Evolutionary conservation across 495 filamentous ascomycete species (phyloP), one percentile per base, ranked within the genome.

Genomic region (Terfezia claveryi): DNA sequence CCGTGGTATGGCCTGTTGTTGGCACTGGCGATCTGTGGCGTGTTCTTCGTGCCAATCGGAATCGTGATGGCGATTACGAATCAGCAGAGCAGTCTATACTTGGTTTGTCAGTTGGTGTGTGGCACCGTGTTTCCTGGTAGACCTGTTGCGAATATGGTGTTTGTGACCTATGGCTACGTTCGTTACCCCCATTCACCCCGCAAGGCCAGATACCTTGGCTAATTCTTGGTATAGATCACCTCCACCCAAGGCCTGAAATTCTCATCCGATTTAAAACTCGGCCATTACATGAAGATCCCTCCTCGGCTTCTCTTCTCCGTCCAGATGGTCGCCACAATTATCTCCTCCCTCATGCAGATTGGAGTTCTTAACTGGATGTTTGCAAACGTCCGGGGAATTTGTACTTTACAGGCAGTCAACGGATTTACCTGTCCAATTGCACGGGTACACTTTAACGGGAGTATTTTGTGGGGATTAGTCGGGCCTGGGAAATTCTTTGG

Each of bases 261-360:
- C 67, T 79, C 85, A 4, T 77, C 83, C 17, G 86, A 93, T 64
- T 73, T 91, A 54, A 93, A 93, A 64, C 76, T 92, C 0, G 87
- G 87, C 36, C 82, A 89, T 63, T 92, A 93, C 66, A 89, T 92
- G 84, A 92, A 93, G 67, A 87, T 93, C 53, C 86, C 87, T 16
- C 85, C 86, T 0, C 78, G 82, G 11, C 75, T 81, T 54, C 71
- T 93, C 9, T 93, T 92, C 68, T 68, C 70, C 7, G 82, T 88
- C 4, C 87, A 93, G 59, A 80, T 91, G 72, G 72, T 80, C 37
- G 85, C 86, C 27, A 89, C 85, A 0, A 69, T 86, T 55, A 71
- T 92, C 16, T 83, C 81, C 1, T 83, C 81, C 17, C 52, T 91
- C 52, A 88, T 82, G 1, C 86, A 93, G 60, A 86, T 88, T 62